Conservation (phyloP, 202 grass and related monocot genomes). For the Dendrocalamus latiflorus region DNA sequence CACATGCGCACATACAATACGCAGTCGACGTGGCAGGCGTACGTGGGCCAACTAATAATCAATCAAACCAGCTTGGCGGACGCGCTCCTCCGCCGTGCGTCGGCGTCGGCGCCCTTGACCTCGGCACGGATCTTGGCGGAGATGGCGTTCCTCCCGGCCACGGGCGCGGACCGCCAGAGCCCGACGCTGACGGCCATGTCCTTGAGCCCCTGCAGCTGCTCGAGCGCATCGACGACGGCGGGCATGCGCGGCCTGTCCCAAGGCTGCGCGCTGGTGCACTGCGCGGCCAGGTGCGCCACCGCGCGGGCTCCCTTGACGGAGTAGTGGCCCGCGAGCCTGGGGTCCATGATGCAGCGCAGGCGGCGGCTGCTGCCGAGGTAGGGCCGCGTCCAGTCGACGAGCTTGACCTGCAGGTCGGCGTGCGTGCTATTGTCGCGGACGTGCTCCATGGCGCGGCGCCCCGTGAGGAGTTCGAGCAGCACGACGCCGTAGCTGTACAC, state of each 20-base stretch:
- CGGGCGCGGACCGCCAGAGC: conserved; percentile 42
- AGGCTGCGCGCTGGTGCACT: conserved; percentile 58
- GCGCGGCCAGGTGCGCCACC: conserved; percentile 44
- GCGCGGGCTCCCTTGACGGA: conserved; percentile 59
- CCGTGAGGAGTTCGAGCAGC: conserved; percentile 69
- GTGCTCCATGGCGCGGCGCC: conserved; percentile 56
- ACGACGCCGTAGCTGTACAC: conserved; percentile 75
- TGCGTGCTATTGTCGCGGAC: conserved; percentile 14
- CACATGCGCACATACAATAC: not conserved
- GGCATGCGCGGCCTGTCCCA: conserved; percentile 54
- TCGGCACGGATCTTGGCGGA: conserved; percentile 62
- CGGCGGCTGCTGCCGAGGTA: conserved; percentile 56
- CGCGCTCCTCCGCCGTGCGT: conserved; percentile 25
- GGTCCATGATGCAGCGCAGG: conserved; percentile 63
- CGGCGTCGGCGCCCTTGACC: conserved; percentile 25
- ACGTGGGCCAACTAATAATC: not conserved
- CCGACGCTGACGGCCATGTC: conserved; percentile 80
- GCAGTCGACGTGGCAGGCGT: not conserved
- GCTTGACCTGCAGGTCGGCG: conserved; percentile 45
- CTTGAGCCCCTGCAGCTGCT: conserved; percentile 57
- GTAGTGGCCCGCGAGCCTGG: conserved; percentile 50
- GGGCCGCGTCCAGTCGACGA: conserved; percentile 54
- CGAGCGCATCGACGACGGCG: conserved; percentile 45
- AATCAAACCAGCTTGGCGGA: conserved; percentile 48
- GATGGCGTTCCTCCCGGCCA: conserved; percentile 64